Conservation (phyloP, 2,329 filamentous ascomycete species). For the Aspergillus nomiae region DNA sequence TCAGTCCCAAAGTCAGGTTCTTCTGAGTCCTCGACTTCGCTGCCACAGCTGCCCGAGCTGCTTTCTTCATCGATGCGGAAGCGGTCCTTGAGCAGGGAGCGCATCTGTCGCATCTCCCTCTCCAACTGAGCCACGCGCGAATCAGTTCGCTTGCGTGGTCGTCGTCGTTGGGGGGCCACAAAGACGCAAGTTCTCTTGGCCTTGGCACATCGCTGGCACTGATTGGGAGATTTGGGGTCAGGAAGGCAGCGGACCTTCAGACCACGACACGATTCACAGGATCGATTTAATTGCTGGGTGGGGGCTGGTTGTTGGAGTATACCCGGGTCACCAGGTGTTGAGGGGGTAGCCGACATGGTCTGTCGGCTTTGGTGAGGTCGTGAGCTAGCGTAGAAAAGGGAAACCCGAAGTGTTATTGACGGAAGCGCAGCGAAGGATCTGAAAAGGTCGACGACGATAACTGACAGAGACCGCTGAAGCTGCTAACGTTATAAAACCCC, state of each 20-base stretch:
- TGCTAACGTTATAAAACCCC: neutral
- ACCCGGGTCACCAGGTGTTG: conserved; percentile 21
- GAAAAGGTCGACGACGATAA: neutral
- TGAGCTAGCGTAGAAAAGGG: neutral
- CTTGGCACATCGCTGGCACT: conserved; percentile 40
- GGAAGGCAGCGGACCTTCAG: conserved; percentile 41
- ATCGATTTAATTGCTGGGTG: conserved; percentile 36
- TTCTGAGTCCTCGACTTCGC: conserved; percentile 25
- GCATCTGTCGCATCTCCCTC: conserved; percentile 42
- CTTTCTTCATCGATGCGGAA: conserved; percentile 32
- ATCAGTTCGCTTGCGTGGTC: conserved; percentile 40
- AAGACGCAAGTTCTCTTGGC: conserved; percentile 37
- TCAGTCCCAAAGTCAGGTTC: conserved; percentile 27
- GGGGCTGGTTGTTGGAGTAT: conserved; percentile 21
- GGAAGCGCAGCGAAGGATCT: neutral
- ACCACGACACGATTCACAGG: conserved; percentile 40
- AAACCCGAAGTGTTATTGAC: neutral
- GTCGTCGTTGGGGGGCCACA: conserved; percentile 38
- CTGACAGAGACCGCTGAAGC: conserved; percentile 2
- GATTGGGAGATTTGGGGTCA: conserved; percentile 31
- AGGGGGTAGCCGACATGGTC: conserved; percentile 31
- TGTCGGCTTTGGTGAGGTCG: neutral
- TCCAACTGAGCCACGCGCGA: conserved; percentile 40
- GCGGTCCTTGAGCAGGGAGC: conserved; percentile 36
- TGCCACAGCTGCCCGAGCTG: conserved; percentile 29